Evolutionary conservation across 768 basidiomycete species (phyloP), one percentile per base, ranked within the genome.

Genomic region (Suillus lakei): DNA sequence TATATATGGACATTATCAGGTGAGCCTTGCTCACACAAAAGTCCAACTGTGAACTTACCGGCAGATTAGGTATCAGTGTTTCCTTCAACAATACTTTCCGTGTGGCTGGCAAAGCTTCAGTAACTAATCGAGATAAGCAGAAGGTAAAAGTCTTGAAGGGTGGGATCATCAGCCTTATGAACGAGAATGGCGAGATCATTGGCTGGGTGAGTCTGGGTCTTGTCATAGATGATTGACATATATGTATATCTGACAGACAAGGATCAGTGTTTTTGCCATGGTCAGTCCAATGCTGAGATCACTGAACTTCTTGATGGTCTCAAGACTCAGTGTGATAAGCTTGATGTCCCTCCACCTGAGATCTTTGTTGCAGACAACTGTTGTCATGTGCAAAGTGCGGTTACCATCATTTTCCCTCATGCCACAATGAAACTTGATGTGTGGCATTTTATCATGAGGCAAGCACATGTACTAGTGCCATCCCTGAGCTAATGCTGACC

Each of bases 281-380:
- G 64, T 1, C 62, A 69, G 51, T 23, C 67, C 12, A 64, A 70
- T 21, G 55, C 67, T 1, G 69, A 72, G 46, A 62, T 72, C 12
- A 39, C n/a, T 6, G 69, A 70, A 61, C 13, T 69, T 3, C 65
- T 73, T 1, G 21, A n/a, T 3, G 69, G 69, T 7, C 36, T 67
- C 51, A 67, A 67, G 32, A 34, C 38, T 5, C 63, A 68, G 2
- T 64, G 30, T 36, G n/a, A 67, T 28, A 36, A 46, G 2, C 63
- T 71, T 16, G 64, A 64, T 2, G 36, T 60, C n/a, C 39, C 63
- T 1, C 41, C 60, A 5, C 73, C 70, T 0, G 64, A 71, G 9
- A 67, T 70, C 46, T 65, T 63, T 4, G 50, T 71, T 6, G 68
- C 30, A 0, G 68, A 74, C 44, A 74, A 74, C 43, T 73, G 73